Conservation (phyloP, 1,284 basidiomycete species). For the Ceratobasidium papillatum region DNA sequence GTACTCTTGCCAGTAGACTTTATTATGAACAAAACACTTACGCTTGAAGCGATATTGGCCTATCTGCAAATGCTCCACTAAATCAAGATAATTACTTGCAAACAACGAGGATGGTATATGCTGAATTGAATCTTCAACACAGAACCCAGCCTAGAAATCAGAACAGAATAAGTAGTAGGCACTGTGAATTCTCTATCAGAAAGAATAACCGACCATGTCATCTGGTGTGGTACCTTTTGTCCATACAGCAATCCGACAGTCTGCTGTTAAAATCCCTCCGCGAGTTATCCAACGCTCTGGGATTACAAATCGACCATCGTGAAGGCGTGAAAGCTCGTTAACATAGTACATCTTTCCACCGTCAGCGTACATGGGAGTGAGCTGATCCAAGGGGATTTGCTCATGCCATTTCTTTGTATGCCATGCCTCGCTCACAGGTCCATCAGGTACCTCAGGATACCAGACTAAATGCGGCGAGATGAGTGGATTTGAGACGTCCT, state of each 20-base stretch:
- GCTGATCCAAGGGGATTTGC: slow-evolving; percentile 40
- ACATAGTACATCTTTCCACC: slow-evolving; percentile 42
- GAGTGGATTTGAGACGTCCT: too few species aligned
- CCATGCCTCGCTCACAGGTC: slow-evolving; percentile 50
- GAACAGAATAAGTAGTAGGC: too few species aligned
- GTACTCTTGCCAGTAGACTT: too few species aligned
- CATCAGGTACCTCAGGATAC: slow-evolving; percentile 39
- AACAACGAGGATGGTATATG: background rate
- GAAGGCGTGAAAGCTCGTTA: slow-evolving; percentile 39
- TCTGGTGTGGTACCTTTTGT: too few species aligned
- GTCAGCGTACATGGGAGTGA: slow-evolving; percentile 47
- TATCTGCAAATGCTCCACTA: background rate
- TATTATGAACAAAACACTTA: background rate
- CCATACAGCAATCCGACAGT: too few species aligned
- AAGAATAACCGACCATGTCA: background rate
- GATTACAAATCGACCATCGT: slow-evolving; percentile 38
- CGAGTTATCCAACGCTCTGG: slow-evolving; percentile 43
- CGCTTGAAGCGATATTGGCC: too few species aligned
- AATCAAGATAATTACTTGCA: background rate
- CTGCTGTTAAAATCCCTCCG: background rate
- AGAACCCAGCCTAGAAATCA: too few species aligned
- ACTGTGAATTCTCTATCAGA: too few species aligned
- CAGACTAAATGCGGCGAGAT: too few species aligned
- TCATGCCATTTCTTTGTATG: slow-evolving; percentile 47
- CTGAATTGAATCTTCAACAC: background rate